Evolutionary conservation across 805 yeast genomes (phyloP).

Genomic region (Lachancea cidri): DNA sequence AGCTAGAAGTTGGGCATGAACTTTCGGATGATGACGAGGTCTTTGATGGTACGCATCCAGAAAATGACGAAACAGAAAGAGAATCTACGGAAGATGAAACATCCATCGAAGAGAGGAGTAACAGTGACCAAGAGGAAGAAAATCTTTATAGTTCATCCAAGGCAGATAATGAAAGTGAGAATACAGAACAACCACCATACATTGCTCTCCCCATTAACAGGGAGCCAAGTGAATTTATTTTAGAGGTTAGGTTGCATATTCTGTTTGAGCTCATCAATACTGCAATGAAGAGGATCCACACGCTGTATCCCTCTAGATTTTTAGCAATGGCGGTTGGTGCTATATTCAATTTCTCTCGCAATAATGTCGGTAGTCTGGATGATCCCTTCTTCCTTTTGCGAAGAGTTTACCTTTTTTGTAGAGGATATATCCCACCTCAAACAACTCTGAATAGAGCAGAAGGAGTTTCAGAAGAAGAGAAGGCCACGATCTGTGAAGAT

Average conservation of each 20-base stretch:
- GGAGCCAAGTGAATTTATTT: constrained; percentile 30
- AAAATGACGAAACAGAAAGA: constrained; percentile 9
- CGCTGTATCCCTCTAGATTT: constrained; percentile 75
- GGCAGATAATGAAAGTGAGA: constrained; percentile 11
- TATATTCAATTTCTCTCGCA: constrained; percentile 45
- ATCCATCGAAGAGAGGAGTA: neutral
- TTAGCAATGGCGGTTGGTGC: constrained; percentile 63
- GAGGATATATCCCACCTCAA: constrained; percentile 50
- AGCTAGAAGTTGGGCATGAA: constrained; percentile 10
- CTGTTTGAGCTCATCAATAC: constrained; percentile 59
- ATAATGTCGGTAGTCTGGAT: constrained; percentile 34
- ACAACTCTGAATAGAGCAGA: constrained; percentile 35
- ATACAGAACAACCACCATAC: constrained; percentile 1
- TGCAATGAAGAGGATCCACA: constrained; percentile 55
- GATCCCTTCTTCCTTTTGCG: constrained; percentile 46
- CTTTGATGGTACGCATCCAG: constrained; percentile 8
- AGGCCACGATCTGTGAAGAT: constrained; percentile 42
- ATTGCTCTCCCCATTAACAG: constrained; percentile 10
- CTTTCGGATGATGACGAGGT: constrained; percentile 1
- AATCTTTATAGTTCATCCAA: constrained; percentile 1
- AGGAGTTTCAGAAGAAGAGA: constrained; percentile 32
- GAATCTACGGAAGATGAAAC: constrained; percentile 5
- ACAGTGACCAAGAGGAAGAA: constrained; percentile 8
- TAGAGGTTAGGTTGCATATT: constrained; percentile 58
- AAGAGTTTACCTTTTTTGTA: constrained; percentile 57